These are phyloP conservation scores for Phoma sp. DNA, from an alignment of 2,329 filamentous ascomycete genomes.

Conservation along the genomic window DNA sequence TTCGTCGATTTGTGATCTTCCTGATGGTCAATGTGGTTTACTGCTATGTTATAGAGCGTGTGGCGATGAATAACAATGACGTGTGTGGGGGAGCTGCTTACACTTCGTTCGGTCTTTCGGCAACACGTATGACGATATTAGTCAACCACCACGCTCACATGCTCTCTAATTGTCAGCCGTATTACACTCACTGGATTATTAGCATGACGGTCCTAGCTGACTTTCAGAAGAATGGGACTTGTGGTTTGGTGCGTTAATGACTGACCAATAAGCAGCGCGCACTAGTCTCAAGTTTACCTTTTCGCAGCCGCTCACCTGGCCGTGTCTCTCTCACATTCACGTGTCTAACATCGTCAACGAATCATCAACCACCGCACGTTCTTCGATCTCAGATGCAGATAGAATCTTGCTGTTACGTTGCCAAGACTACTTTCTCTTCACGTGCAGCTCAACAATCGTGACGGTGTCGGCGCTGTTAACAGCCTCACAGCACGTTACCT, in stretches of 20 bases:
- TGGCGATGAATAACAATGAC: constrained; percentile 4
- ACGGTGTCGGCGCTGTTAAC: neutral
- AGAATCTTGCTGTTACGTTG: neutral
- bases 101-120: constrained; percentile 8
- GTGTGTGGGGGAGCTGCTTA: constrained; percentile 12
- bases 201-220: neutral
- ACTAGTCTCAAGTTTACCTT: neutral
- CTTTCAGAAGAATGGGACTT: too few relatives aligned
- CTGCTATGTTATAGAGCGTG: neutral
- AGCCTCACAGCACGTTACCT: neutral
- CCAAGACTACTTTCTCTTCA: neutral
- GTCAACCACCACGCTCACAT: neutral
- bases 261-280: constrained; percentile 8
- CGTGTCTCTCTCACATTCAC: neutral
- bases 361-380: neutral
- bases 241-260: neutral
- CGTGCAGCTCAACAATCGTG: neutral
- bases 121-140: neutral
- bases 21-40: neutral
- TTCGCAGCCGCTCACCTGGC: neutral
- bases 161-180: neutral
- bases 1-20: neutral
- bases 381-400: neutral
- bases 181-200: too few relatives aligned
- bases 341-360: neutral